Evolutionary conservation across 73 alveolate species (phyloP).

Genomic region (Symbiodinium pilosum): DNA sequence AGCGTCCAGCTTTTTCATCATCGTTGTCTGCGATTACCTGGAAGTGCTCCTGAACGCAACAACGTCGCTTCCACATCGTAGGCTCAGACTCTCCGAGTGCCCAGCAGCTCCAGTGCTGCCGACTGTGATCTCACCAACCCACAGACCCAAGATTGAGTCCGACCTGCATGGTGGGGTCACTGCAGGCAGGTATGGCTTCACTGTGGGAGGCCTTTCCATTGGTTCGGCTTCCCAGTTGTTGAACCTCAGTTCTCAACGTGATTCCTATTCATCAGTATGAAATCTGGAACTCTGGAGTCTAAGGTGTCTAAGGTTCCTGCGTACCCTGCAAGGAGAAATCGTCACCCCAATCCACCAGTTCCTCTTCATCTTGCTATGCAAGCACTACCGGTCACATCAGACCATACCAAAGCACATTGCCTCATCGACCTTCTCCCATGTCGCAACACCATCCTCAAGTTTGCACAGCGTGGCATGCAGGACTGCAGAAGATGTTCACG

Average conservation of each 20-base stretch:
- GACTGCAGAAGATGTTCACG: not conserved
- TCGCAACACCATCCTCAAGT: constrained; percentile 87
- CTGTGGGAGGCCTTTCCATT: constrained; percentile 36
- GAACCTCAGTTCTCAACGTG: too few relatives aligned
- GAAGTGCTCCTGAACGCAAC: constrained; percentile 51
- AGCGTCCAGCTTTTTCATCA: constrained; percentile 52
- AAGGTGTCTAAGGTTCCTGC: not conserved
- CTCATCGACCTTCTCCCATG: constrained; percentile 94
- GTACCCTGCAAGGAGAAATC: constrained; percentile 91
- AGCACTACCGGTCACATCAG: not conserved
- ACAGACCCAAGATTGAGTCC: constrained; percentile 67
- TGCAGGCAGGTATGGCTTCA: not conserved
- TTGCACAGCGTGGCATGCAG: not conserved
- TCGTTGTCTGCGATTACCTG: constrained; percentile 89
- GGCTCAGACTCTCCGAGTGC: not conserved
- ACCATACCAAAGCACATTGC: not conserved
- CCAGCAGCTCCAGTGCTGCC: constrained; percentile 79
- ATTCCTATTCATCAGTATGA: not conserved
- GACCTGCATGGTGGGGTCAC: constrained; percentile 59
- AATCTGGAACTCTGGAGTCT: too few relatives aligned
- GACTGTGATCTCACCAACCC: constrained; percentile 80
- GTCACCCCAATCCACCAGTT: constrained; percentile 87
- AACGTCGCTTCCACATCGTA: too few relatives aligned
- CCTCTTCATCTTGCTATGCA: not conserved
- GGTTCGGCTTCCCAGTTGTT: constrained; percentile 92